Conservation (phyloP, 2,329 filamentous ascomycete genomes). For the Cladosporium sp. region DNA sequence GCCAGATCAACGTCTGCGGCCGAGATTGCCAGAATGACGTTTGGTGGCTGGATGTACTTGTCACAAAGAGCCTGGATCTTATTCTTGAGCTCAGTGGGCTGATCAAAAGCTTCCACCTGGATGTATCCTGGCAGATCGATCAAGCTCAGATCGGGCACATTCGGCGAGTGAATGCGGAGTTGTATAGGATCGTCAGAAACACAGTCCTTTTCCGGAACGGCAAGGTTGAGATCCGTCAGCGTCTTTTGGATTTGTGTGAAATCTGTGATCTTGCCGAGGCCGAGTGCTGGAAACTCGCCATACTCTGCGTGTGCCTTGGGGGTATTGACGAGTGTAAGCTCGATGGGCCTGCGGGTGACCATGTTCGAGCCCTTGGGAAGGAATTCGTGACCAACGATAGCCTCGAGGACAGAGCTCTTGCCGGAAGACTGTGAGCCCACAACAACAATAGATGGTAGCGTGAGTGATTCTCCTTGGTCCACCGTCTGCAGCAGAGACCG, state of each 20-base stretch:
- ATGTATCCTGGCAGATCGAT: constrained; percentile 98
- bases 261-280: constrained; percentile 85
- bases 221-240: constrained; percentile 89
- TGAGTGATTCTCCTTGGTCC: constrained; percentile 85
- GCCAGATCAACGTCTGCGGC: constrained; percentile 96
- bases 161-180: constrained; percentile 89
- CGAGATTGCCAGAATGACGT: constrained; percentile 95
- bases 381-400: constrained; percentile 97
- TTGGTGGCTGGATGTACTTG: constrained; percentile 95
- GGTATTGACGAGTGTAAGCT: constrained; percentile 93
- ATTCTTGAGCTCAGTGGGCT: constrained; percentile 87
- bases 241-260: constrained; percentile 91
- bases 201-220: constrained; percentile 86
- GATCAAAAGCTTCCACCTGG: constrained; percentile 87
- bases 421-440: constrained; percentile 98
- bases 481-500: constrained; percentile 86
- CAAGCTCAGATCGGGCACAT: constrained; percentile 90
- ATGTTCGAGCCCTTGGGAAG: constrained; percentile 97
- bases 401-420: constrained; percentile 95
- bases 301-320: constrained; percentile 85
- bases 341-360: constrained; percentile 94
- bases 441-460: constrained; percentile 95
- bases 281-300: constrained; percentile 91
- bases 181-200: constrained; percentile 97
- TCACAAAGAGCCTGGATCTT: constrained; percentile 96